phyloP scores from a whole-genome alignment of 1,139 yeast genomes.

The Kluyveromyces marxianus region DNA sequence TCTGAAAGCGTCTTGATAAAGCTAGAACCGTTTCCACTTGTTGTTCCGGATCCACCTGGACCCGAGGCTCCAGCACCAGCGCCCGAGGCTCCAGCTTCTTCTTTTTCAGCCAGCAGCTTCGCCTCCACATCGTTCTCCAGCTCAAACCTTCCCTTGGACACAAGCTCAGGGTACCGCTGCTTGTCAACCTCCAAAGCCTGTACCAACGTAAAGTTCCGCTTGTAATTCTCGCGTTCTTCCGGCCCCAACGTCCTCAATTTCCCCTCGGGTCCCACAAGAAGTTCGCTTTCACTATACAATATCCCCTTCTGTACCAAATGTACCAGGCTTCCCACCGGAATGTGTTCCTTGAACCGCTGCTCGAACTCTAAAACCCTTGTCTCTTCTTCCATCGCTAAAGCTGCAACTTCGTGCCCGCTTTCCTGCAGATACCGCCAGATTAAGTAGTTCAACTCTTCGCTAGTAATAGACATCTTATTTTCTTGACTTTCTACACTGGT shows the following conservation, averaged over 20 bases:
- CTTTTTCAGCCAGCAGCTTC: conserved; percentile 6
- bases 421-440: conserved; percentile 93
- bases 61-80: neutral
- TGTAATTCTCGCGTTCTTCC: conserved; percentile 19
- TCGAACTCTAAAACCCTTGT: conserved; percentile 58
- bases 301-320: conserved; percentile 81
- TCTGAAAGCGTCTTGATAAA: conserved; percentile 32
- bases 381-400: conserved; percentile 76
- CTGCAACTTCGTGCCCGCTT: conserved; percentile 69
- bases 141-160: conserved; percentile 28
- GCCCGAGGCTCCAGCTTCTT: conserved; percentile 1
- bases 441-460: conserved; percentile 80
- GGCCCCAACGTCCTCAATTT: conserved; percentile 21
- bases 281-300: conserved; percentile 53
- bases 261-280: conserved; percentile 35
- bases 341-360: conserved; percentile 37
- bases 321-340: conserved; percentile 72
- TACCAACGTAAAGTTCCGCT: conserved; percentile 32
- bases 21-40: conserved; percentile 6
- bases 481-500: too few relatives aligned
- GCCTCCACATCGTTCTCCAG: conserved; percentile 14
- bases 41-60: neutral
- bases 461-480: conserved; percentile 62
- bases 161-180: conserved; percentile 28
- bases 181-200: conserved; percentile 34